Base-by-base conservation (phyloP, 1,139 yeast species). In the Candida buenavistaensis region DNA sequence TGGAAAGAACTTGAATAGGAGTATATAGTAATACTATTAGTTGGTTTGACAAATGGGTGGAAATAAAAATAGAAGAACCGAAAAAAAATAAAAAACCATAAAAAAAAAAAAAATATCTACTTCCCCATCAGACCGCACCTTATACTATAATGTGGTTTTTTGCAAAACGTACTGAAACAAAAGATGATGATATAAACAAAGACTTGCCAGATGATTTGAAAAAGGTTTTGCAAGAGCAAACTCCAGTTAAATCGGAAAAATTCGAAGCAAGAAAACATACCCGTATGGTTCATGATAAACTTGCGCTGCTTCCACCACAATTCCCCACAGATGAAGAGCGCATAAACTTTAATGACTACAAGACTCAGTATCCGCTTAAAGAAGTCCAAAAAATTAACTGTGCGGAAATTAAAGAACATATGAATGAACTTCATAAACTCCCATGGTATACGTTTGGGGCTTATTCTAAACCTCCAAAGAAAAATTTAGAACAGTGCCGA, bases 401-500 rank as follows among this genome's bases (percentile, higher is more conserved):
- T 43, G 59, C 74, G 3, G 75, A 70, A 43, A 45, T 70, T 13
- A 73, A 68, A 39, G 54, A 60, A 27, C 52, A 59, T 25, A 70
- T 68, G 21, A 44, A 63, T 23, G 61, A 63, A 21, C 69, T 75
- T 42, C 60, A 64, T 43, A 55, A 61, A 16, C 32, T 26, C 14
- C 36, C 24, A 12, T 30, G 28, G 27, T 23, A 20, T 22, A 28
- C 20, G 14, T 28, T 28, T 22, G 20, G 31, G 31, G 25, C 7
- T 7, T 17, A 6, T 6, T 7, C 19, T 17, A 17, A 17, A 17
- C 7, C 19, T 17, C 14, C 26, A 23, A 25, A 22, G 6, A 16
- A 40, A 24, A 19, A 32, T 14, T 26, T 35, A 11, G 14, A 26
- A 19, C 8, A 23, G 9, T 70, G 76, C 48, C 48, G 59, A 17